Evolutionary conservation across 495 filamentous ascomycete genomes (phyloP).

Genomic region (Lichina pygmaea): DNA sequence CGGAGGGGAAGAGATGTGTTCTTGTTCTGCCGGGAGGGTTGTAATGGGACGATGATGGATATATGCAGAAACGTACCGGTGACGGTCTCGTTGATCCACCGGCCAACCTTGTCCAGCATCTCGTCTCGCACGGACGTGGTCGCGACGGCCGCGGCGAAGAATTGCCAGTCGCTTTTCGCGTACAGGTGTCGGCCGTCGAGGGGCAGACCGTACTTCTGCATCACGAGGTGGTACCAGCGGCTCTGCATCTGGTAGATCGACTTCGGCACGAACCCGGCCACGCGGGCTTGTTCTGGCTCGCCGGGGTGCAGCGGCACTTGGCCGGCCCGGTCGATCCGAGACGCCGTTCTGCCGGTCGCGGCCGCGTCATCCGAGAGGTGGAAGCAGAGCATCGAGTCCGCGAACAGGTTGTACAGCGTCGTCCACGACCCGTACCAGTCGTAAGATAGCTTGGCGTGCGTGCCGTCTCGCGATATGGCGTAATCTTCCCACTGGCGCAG

Average conservation of each 20-base stretch:
- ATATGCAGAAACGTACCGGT: slow-evolving; percentile 19
- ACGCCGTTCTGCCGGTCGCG: not conserved
- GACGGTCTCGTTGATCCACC: slow-evolving; percentile 66
- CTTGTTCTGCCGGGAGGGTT: too few relatives aligned
- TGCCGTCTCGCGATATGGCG: slow-evolving; percentile 54
- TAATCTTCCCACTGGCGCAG: slow-evolving; percentile 61
- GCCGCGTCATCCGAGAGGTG: slow-evolving; percentile 16
- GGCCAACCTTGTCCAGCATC: slow-evolving; percentile 51
- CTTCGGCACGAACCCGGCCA: slow-evolving; percentile 24
- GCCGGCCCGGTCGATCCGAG: slow-evolving; percentile 1
- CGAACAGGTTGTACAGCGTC: slow-evolving; percentile 77
- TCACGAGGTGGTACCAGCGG: slow-evolving; percentile 66
- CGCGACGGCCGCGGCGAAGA: slow-evolving; percentile 64
- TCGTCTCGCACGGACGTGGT: slow-evolving; percentile 33
- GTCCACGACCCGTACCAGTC: slow-evolving; percentile 93
- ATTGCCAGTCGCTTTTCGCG: slow-evolving; percentile 84
- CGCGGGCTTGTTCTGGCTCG: not conserved
- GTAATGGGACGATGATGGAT: not conserved
- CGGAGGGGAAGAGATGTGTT: too few relatives aligned
- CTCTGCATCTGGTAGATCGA: slow-evolving; percentile 62
- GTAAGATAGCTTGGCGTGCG: slow-evolving; percentile 77
- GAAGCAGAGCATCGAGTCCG: slow-evolving; percentile 60
- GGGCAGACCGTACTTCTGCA: slow-evolving; percentile 56
- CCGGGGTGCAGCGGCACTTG: slow-evolving; percentile 15
- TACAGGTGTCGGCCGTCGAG: slow-evolving; percentile 72